Evolutionary conservation across 2,329 filamentous ascomycete species (phyloP), one percentile per base, ranked within the genome.

Genomic region (Iodosphaeria phyllophila): DNA sequence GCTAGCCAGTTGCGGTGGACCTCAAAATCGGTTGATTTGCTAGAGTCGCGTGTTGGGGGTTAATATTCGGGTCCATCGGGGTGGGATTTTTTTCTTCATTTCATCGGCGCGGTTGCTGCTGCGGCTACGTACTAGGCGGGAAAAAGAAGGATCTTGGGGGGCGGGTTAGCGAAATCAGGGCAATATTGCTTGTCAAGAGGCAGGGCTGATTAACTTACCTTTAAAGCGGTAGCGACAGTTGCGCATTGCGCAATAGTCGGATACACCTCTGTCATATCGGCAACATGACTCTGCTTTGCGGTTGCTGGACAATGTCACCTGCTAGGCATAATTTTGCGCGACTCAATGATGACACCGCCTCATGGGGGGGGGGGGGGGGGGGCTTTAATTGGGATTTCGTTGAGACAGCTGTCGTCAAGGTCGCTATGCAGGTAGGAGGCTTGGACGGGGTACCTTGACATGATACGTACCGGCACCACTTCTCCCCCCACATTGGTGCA

Each of bases 1-100:
- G 89, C 89, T 20, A 98, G 71, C 89, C 89, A 98, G 58, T 98
- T 98, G 36, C 89, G 74, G 53, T 98, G 89, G 28, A 98, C 89
- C 51, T 98, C 89, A 42, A 98, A 98, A 50, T 98, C 89, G 39
- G 89, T 98, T 5, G 89, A 98, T 61, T 92, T 93, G 60, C 84
- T 93, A 27, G 18, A n/a, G n/a, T 29, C 24, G 21, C 33, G 22
- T 31, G 32, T 23, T 23, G 16, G 18, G 16, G n/a, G 18, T n/a
- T 16, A 21, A n/a, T 11, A 9, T 13, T 10, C 8, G n/a, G 13
- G 10, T 13, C 9, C 13, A 24, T 13, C 8, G 26, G 16, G 16
- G 26, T 24, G 15, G 23, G 28, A 34, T 24, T 29, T 35, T 37
- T n/a, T n/a, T n/a, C n/a, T n/a, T n/a, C n/a, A n/a, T n/a, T n/a